Percentiles rank a stretch among this genome's conserved stretches.
phyloP scores from a whole-genome alignment of 345 rosid genomes.

The Bruguiera parviflora region DNA sequence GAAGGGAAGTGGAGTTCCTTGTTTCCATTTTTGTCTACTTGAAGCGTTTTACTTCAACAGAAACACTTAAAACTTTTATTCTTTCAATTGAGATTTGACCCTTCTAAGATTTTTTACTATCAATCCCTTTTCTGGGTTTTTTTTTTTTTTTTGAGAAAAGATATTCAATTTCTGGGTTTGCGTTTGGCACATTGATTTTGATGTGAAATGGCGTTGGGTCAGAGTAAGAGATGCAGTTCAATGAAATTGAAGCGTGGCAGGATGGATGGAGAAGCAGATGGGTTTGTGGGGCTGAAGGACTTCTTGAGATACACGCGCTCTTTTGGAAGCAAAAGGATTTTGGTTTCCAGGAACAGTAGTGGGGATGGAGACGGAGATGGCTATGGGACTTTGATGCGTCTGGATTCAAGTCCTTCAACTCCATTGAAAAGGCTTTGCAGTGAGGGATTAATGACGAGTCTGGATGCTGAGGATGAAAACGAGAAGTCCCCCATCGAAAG shows the following conservation, averaged over 20 bases:
- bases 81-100: not conserved
- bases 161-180: not conserved
- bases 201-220: conserved; percentile 40
- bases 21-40: not conserved
- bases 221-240: conserved; percentile 24
- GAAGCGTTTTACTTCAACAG: not conserved
- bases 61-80: not conserved
- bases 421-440: conserved; percentile 63
- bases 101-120: not conserved
- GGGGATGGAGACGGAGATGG: not conserved
- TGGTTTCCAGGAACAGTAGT: conserved; percentile 32
- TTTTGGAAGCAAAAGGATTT: conserved; percentile 70
- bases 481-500: conserved; percentile 51
- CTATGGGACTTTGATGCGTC: not conserved
- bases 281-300: conserved; percentile 2
- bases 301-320: conserved; percentile 48
- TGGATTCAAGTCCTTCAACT: conserved; percentile 20
- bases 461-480: not conserved
- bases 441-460: not conserved
- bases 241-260: conserved; percentile 30
- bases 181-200: not conserved
- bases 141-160: not conserved
- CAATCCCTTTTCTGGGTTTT: not conserved
- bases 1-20: not conserved
- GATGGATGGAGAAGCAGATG: conserved; percentile 20